phyloP scores from a whole-genome alignment of 257 asterid species.

The Plantago elongata region DNA sequence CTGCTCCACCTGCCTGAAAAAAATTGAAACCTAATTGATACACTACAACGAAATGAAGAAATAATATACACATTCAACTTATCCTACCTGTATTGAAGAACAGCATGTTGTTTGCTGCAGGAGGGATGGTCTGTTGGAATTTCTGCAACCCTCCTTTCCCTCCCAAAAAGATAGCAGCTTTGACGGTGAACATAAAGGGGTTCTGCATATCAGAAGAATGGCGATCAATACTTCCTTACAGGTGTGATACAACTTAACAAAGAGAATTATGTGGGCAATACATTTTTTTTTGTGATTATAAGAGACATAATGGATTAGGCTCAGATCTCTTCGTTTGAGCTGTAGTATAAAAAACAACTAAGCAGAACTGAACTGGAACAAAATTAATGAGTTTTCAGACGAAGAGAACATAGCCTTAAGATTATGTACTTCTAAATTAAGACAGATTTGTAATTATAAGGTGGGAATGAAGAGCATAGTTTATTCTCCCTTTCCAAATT shows the following conservation, averaged over 20 bases:
- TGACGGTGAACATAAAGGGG: conserved; percentile 93
- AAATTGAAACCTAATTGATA: conserved; percentile 10
- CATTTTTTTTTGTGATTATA: conserved; percentile 2
- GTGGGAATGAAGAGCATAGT: not conserved
- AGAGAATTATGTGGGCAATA: not conserved
- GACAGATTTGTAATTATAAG: not conserved
- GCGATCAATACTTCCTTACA: conserved; percentile 3
- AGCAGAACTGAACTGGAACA: too few relatives aligned
- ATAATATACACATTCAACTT: conserved; percentile 9
- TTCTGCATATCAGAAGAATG: conserved; percentile 41
- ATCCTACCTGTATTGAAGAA: conserved; percentile 88
- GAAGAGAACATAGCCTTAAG: too few relatives aligned
- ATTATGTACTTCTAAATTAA: not conserved
- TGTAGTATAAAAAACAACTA: too few relatives aligned
- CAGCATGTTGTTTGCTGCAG: conserved; percentile 99
- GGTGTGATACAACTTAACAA: not conserved
- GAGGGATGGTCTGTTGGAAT: conserved; percentile 98
- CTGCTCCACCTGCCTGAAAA: conserved; percentile 83
- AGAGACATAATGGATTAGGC: conserved; percentile 6
- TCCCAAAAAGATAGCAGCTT: conserved; percentile 93
- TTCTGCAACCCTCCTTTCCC: conserved; percentile 96
- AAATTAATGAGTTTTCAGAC: too few relatives aligned
- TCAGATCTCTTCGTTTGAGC: too few relatives aligned
- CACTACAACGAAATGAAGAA: conserved; percentile 10
- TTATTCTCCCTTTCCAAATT: not conserved